Conservation (phyloP, 495 filamentous ascomycete species). For the Chlorociboria aeruginascens region DNA sequence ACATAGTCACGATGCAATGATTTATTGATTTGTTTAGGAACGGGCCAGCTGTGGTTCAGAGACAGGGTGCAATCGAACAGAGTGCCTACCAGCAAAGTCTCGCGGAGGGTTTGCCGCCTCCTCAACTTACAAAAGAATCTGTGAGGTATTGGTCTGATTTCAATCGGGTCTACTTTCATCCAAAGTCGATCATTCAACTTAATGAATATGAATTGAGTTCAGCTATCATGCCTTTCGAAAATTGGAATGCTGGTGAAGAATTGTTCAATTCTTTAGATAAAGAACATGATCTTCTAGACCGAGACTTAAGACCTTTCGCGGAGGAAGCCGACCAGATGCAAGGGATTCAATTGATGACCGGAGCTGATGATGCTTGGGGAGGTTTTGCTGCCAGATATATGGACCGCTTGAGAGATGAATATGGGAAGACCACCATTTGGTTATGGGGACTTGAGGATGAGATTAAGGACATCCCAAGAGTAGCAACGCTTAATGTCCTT, state of each 20-base stretch:
- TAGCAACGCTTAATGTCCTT: constrained; percentile 24
- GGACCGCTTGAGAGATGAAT: constrained; percentile 77
- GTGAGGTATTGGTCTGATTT: constrained; percentile 96
- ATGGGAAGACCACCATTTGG: constrained; percentile 75
- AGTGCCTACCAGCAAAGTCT: constrained; percentile 69
- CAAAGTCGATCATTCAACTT: constrained; percentile 76
- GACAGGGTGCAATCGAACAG: constrained; percentile 49
- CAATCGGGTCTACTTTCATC: constrained; percentile 83
- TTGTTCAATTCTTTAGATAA: constrained; percentile 71
- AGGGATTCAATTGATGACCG: constrained; percentile 69
- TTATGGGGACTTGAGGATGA: constrained; percentile 71
- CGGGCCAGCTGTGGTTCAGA: constrained; percentile 54
- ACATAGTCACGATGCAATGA: neutral
- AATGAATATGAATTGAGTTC: constrained; percentile 77
- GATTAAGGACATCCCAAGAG: constrained; percentile 39
- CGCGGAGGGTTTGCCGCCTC: constrained; percentile 51
- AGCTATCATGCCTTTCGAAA: constrained; percentile 68
- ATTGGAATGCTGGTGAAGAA: constrained; percentile 67
- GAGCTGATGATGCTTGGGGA: constrained; percentile 85
- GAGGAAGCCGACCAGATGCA: constrained; percentile 94
- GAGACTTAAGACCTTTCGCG: constrained; percentile 73
- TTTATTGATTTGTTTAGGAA: constrained; percentile 37
- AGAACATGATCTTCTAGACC: constrained; percentile 77
- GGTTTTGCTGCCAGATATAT: constrained; percentile 73
- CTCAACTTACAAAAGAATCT: constrained; percentile 49